Conservation (phyloP, 768 basidiomycete species). For the Favolaschia claudopus region DNA sequence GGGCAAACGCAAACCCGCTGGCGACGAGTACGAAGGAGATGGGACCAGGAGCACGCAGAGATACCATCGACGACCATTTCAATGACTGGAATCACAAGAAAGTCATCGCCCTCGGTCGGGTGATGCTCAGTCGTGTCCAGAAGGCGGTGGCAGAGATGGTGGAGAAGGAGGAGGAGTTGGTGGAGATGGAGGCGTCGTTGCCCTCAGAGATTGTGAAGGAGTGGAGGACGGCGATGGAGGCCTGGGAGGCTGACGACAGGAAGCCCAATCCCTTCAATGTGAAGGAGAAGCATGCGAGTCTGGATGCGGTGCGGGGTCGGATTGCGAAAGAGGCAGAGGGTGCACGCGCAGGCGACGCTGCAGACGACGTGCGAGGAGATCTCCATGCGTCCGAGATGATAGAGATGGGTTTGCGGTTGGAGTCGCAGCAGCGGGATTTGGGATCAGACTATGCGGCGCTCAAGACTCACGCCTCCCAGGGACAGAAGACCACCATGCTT, state of each 20-base stretch:
- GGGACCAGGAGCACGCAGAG: constrained; percentile 18
- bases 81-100: constrained; percentile 26
- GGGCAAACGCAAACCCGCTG: constrained; percentile 20
- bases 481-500: not conserved
- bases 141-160: not conserved
- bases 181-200: too few species aligned
- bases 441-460: not conserved
- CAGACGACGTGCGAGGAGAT: too few species aligned
- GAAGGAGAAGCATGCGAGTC: not conserved
- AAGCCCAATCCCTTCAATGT: not conserved
- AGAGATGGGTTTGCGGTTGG: not conserved
- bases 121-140: not conserved
- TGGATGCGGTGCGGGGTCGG: not conserved
- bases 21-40: constrained; percentile 25
- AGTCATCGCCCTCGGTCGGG: not conserved
- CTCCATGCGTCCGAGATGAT: too few species aligned
- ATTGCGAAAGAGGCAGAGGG: not conserved
- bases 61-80: constrained; percentile 22
- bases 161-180: not conserved
- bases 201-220: not conserved
- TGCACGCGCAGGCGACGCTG: not conserved
- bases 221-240: not conserved
- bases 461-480: not conserved
- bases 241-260: not conserved
- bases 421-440: not conserved